phyloP scores from a whole-genome alignment of 2,329 filamentous ascomycete genomes.

The Fusarium nygamai region DNA sequence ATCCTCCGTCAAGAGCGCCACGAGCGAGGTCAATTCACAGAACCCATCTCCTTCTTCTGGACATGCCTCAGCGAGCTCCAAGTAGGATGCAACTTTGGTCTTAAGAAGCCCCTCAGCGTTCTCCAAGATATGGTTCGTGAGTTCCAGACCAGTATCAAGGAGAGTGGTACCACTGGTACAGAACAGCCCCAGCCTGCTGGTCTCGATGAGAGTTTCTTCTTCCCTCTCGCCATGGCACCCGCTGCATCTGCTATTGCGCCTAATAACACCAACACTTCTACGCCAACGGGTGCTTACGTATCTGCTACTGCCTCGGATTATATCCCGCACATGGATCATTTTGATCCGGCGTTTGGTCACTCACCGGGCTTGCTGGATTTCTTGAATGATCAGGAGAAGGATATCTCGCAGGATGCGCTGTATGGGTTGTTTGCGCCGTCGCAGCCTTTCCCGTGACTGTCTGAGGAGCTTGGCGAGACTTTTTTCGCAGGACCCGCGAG shows the following conservation, averaged over 20 bases:
- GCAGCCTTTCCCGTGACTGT: constrained; percentile 44
- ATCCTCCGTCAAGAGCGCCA: constrained; percentile 46
- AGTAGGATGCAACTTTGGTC: constrained; percentile 49
- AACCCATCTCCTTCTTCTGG: constrained; percentile 52
- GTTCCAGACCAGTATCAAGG: constrained; percentile 45
- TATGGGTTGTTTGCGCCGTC: constrained; percentile 46
- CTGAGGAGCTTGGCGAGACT: constrained; percentile 31
- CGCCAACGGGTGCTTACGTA: constrained; percentile 34
- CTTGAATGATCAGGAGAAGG: constrained; percentile 46
- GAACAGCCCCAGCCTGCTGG: constrained; percentile 37
- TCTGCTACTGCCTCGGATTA: constrained; percentile 29
- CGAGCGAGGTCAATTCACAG: constrained; percentile 44
- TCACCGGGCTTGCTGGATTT: constrained; percentile 43
- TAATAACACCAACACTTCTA: constrained; percentile 5
- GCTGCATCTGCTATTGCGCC: constrained; percentile 11
- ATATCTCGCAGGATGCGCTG: constrained; percentile 46
- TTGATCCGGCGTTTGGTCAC: constrained; percentile 38
- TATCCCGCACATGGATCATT: constrained; percentile 39
- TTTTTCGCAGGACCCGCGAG: constrained; percentile 24
- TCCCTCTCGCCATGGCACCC: constrained; percentile 42
- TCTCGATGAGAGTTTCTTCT: constrained; percentile 47
- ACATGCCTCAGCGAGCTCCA: constrained; percentile 49
- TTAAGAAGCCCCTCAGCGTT: constrained; percentile 49
- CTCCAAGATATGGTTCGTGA: constrained; percentile 48
- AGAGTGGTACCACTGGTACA: constrained; percentile 33